Percentiles rank a stretch among this genome's conserved stretches.
Conservation (phyloP, 1,284 basidiomycete genomes). For the Naganishia cerealis region DNA sequence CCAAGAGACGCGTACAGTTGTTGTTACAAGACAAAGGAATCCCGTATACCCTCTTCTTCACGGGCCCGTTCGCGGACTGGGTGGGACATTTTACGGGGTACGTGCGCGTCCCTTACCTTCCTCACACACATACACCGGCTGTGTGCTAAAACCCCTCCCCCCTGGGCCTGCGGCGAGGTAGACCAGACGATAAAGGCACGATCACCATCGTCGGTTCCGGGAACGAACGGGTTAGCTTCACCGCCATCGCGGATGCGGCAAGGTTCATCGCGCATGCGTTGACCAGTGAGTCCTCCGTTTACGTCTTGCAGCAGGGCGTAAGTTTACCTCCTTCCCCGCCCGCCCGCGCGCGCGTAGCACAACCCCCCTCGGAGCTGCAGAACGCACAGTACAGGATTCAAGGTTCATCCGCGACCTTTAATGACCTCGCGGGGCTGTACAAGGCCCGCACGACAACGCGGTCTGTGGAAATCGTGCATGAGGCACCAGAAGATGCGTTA, state of each 20-base stretch:
- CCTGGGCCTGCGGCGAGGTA: background rate
- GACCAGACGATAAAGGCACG: constrained; percentile 26
- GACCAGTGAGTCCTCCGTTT: constrained; percentile 22
- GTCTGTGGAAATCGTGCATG: constrained; percentile 24
- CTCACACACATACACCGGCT: no score
- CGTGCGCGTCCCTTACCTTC: background rate
- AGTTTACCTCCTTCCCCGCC: no score
- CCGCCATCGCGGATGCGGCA: constrained; percentile 21
- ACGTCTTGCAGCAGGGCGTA: no score
- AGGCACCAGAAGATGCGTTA: constrained; percentile 6
- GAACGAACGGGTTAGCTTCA: constrained; percentile 26
- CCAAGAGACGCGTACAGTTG: constrained; percentile 22
- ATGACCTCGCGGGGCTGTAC: constrained; percentile 23
- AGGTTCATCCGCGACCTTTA: constrained; percentile 23
- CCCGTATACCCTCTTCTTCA: constrained; percentile 31
- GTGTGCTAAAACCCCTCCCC: background rate
- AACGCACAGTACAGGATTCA: constrained; percentile 21
- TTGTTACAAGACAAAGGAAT: constrained; percentile 27
- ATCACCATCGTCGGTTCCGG: constrained; percentile 31
- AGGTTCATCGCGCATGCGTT: constrained; percentile 29
- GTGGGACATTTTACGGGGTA: constrained; percentile 14
- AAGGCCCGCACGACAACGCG: constrained; percentile 3
- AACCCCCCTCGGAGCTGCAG: constrained; percentile 17
- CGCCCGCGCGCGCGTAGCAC: no score
- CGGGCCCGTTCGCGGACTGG: constrained; percentile 35